Conservation (phyloP, 2,329 filamentous ascomycete species). For the Ciborinia camelliae region DNA sequence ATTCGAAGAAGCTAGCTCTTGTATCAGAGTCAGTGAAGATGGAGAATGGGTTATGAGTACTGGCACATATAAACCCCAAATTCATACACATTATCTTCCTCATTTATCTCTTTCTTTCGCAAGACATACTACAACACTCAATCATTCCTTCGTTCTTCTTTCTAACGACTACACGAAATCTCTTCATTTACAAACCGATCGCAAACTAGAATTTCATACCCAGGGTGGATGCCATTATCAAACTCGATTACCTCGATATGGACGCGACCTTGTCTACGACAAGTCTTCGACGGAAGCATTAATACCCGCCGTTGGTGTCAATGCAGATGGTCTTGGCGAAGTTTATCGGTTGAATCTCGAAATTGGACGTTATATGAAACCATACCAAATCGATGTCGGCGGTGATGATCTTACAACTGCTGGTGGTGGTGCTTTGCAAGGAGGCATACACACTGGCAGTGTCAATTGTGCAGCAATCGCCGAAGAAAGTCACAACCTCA, state of each 20-base stretch:
- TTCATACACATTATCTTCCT: conserved; percentile 92
- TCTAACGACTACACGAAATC: conserved; percentile 93
- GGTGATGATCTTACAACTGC: conserved; percentile 67
- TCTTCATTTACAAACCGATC: conserved; percentile 86
- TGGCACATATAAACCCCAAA: conserved; percentile 73
- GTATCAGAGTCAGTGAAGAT: conserved; percentile 87
- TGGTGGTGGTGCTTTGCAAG: conserved; percentile 75
- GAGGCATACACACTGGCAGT: conserved; percentile 77
- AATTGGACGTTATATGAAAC: conserved; percentile 87
- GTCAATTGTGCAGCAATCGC: conserved; percentile 87
- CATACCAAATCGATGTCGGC: conserved; percentile 87
- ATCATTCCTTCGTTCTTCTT: conserved; percentile 85
- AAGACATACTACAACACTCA: conserved; percentile 86
- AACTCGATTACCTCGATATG: conserved; percentile 87
- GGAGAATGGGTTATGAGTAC: conserved; percentile 97
- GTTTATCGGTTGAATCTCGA: conserved; percentile 93
- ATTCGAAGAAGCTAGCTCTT: conserved; percentile 92
- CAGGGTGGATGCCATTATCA: conserved; percentile 83
- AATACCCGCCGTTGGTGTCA: conserved; percentile 82
- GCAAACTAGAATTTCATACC: conserved; percentile 89
- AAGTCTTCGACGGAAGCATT: conserved; percentile 78
- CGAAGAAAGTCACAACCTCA: conserved; percentile 81
- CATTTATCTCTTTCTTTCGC: conserved; percentile 92
- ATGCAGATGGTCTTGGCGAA: conserved; percentile 81
- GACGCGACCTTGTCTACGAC: conserved; percentile 84